Conservation (phyloP, 768 basidiomycete genomes). For the Mycena albidolilacea region DNA sequence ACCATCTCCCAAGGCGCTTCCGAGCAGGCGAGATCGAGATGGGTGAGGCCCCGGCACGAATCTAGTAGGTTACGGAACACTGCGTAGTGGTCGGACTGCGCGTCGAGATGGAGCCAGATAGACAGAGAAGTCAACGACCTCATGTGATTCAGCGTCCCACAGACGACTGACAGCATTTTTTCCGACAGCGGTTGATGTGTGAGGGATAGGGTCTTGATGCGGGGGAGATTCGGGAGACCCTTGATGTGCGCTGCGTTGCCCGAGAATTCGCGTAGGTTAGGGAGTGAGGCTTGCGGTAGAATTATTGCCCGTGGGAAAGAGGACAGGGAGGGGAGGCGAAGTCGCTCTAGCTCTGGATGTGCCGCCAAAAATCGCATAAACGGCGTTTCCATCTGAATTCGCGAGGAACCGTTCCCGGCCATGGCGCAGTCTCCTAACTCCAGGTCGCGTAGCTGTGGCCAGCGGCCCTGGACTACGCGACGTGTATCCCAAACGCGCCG, state of each 20-base stretch:
- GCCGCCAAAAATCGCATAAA: conserved; percentile 39
- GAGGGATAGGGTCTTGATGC: conserved; percentile 32
- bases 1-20: conserved; percentile 40
- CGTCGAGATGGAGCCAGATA: conserved; percentile 40
- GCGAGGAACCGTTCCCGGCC: conserved; percentile 27
- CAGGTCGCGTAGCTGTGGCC: conserved; percentile 36
- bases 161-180: conserved; percentile 35
- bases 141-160: conserved; percentile 37
- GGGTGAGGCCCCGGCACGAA: conserved; percentile 28
- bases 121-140: conserved; percentile 32
- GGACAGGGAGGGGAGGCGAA: conserved; percentile 37
- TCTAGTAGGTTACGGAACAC: conserved; percentile 35
- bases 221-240: conserved; percentile 33
- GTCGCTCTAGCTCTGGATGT: conserved; percentile 31
- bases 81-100: conserved; percentile 37
- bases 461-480: conserved; percentile 37
- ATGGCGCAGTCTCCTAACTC: conserved; percentile 39
- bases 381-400: conserved; percentile 35
- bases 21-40: conserved; percentile 39
- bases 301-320: conserved; percentile 37
- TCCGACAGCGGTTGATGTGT: conserved; percentile 38
- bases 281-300: conserved; percentile 28
- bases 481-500: conserved; percentile 41
- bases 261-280: conserved; percentile 30
- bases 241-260: conserved; percentile 34